Evolutionary conservation across 1,284 basidiomycete genomes (phyloP).

Genomic region (Malassezia furfur): DNA sequence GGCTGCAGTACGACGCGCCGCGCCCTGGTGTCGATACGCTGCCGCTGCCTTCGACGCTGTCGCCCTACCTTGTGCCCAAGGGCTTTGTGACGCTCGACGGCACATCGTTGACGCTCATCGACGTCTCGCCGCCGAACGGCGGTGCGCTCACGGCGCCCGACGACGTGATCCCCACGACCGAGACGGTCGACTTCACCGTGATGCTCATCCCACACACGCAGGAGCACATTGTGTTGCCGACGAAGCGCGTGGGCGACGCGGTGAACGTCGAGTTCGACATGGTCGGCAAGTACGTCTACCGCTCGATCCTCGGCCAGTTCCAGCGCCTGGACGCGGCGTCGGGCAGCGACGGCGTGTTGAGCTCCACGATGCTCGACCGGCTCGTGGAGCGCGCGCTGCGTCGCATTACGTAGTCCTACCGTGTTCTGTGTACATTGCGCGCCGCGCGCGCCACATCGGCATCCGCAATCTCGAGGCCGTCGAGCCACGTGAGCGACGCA

Average conservation of each 20-base stretch:
- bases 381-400: slow-evolving; percentile 16
- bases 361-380: slow-evolving; percentile 33
- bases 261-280: slow-evolving; percentile 47
- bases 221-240: slow-evolving; percentile 40
- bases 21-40: slow-evolving; percentile 17
- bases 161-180: slow-evolving; percentile 15
- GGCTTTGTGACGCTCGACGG: slow-evolving; percentile 94
- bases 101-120: slow-evolving; percentile 80
- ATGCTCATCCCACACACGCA: slow-evolving; percentile 48
- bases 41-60: slow-evolving; percentile 61
- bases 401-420: background rate
- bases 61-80: slow-evolving; percentile 85
- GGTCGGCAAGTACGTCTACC: slow-evolving; percentile 46
- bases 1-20: slow-evolving; percentile 48
- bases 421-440: slow-evolving; percentile 18
- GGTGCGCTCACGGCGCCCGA: slow-evolving; percentile 17
- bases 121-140: slow-evolving; percentile 52
- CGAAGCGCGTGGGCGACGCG: slow-evolving; percentile 37
- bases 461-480: slow-evolving; percentile 33
- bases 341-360: background rate
- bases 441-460: slow-evolving; percentile 34
- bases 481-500: slow-evolving; percentile 35
- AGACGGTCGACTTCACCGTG: slow-evolving; percentile 43
- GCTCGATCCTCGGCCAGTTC: slow-evolving; percentile 16
- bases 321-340: slow-evolving; percentile 1